A percentile compares a stretch with the other conserved stretches of the same genome.
Evolutionary conservation across 257 asterid species (phyloP).

Genomic region (Ilex aquifolium): DNA sequence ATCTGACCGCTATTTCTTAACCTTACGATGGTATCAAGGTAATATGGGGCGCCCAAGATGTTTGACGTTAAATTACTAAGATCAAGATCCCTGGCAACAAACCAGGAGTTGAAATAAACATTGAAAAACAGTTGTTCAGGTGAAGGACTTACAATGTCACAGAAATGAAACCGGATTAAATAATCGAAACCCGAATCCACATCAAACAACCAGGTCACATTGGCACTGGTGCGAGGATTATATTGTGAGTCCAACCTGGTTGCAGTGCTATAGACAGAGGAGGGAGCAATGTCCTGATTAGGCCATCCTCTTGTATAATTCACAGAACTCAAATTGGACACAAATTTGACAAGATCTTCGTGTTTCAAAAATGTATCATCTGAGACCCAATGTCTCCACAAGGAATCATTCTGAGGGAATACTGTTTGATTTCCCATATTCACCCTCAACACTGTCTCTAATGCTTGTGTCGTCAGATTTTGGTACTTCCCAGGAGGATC

Average conservation of each 20-base stretch:
- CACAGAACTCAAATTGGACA: conserved; percentile 7
- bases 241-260: conserved; percentile 8
- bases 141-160: conserved; percentile 17
- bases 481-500: conserved; percentile 2
- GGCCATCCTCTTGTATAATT: conserved; percentile 22
- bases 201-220: conserved; percentile 29
- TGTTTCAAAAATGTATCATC: conserved; percentile 15
- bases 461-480: conserved; percentile 18
- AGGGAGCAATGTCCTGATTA: conserved; percentile 23
- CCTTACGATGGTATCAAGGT: conserved; percentile 22
- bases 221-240: conserved; percentile 12
- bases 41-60: conserved; percentile 18
- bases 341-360: conserved; percentile 11
- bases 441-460: conserved; percentile 29
- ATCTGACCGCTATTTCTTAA: conserved; percentile 5
- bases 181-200: conserved; percentile 36
- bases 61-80: conserved; percentile 13
- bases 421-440: conserved; percentile 36
- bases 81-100: conserved; percentile 21
- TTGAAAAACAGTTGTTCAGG: conserved; percentile 13
- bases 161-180: conserved; percentile 34
- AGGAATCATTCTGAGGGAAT: conserved; percentile 28
- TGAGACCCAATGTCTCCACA: conserved; percentile 31
- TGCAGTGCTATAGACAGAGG: conserved; percentile 28
- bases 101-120: conserved; percentile 22